Evolutionary conservation across 192 early-diverging fungal genomes (phyloP), one percentile per base, ranked within the genome.

Genomic region (Podila horticola): DNA sequence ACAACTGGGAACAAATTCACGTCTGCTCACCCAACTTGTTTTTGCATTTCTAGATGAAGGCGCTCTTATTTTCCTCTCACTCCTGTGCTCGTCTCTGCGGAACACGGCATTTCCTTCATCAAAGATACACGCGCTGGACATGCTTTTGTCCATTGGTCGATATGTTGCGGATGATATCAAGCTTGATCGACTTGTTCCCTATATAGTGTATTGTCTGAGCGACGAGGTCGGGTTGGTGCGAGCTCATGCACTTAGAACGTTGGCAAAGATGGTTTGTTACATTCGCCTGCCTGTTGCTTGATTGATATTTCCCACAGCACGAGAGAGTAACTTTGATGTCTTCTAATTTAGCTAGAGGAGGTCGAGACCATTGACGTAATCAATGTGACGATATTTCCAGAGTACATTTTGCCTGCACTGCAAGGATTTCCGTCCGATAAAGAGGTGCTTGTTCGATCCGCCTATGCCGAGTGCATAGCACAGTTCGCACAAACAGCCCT

Each of bases 341-440:
- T 45, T 15, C 15, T 15, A 45, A 12, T 41, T 45, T 45, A 94
- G 93, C 67, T 98, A 22, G 83, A 86, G n/a, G 91, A 89, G 60
- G 89, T 97, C 30, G 89, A 93, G 33, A 89, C 86, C 2, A 86
- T 97, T 22, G 92, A 95, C 33, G 88, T 94, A 1, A 89, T 91
- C 49, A 95, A 97, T 75, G 93, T 92, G 41, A 91, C 90, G 19
- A 92, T 98, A 13, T 98, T 97, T 65, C 93, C 92, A 33, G 97
- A 97, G 69, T 97, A 97, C 69, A 89, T 98, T 28, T 82, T 96
- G 17, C 96, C 96, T 11, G 86, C 87, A 24, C 66, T 97, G 31
- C 90, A 91, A 58, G 75, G 85, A 30, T 90, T 97, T 69, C 77
- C 92, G 4, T 77, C 82, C 2, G 96, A 97, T 72, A 74, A 85